Evolutionary conservation across 1,284 basidiomycete species (phyloP).

Genomic region (Tylopilus orsonianus): DNA sequence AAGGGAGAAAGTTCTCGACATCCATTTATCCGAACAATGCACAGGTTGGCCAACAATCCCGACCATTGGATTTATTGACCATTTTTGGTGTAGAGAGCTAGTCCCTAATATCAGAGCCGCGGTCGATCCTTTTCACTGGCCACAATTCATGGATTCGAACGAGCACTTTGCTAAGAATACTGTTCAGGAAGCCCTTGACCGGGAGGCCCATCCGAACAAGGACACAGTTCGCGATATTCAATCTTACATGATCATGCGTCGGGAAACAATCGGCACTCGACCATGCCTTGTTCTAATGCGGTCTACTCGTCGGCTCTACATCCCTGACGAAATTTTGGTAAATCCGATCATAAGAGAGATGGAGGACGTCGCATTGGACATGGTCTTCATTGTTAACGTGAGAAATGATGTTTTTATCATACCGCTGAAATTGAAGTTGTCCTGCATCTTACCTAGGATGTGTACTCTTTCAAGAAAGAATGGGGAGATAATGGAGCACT

Average conservation of each 20-base stretch:
- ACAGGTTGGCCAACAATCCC: slow-evolving; percentile 17
- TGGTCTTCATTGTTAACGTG: slow-evolving; percentile 32
- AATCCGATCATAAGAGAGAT: slow-evolving; percentile 28
- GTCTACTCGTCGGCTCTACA: slow-evolving; percentile 29
- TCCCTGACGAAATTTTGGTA: slow-evolving; percentile 25
- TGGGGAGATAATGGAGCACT: slow-evolving; percentile 27
- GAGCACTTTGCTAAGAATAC: slow-evolving; percentile 21
- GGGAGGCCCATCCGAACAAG: slow-evolving; percentile 23
- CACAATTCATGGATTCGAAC: slow-evolving; percentile 29
- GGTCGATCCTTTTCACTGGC: slow-evolving; percentile 31
- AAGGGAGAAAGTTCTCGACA: slow-evolving; percentile 15
- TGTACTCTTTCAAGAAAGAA: slow-evolving; percentile 34
- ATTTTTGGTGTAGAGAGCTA: slow-evolving; percentile 20
- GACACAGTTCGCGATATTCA: slow-evolving; percentile 20
- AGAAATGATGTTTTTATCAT: background rate
- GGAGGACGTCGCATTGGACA: slow-evolving; percentile 29
- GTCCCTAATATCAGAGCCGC: slow-evolving; percentile 25
- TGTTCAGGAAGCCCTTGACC: slow-evolving; percentile 28
- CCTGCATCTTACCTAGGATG: slow-evolving; percentile 19
- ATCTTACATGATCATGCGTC: slow-evolving; percentile 30
- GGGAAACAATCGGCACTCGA: slow-evolving; percentile 29
- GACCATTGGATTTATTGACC: background rate
- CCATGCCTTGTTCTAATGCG: slow-evolving; percentile 33
- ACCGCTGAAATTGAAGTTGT: background rate
- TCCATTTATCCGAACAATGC: slow-evolving; percentile 25